Base-by-base conservation (phyloP, 2,329 filamentous ascomycete genomes). In the Sporothrix phasma region DNA sequence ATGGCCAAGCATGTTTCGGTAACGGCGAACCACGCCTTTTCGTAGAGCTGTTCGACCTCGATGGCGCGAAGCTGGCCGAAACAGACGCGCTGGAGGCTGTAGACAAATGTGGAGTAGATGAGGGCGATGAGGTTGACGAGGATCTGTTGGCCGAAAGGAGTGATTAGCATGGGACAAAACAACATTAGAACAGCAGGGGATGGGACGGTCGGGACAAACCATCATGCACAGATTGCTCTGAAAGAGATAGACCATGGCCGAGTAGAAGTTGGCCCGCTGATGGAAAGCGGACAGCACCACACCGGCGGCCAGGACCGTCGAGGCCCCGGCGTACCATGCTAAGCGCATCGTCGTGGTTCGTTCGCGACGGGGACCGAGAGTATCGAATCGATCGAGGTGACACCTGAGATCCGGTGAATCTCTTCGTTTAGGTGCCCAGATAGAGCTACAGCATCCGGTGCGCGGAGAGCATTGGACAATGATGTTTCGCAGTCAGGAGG, bases 201-300 rank as follows among this genome's bases (percentile, higher is more conserved):
- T 6, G 8, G 11, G 41, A 19, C 17, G 29, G 29, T 13, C 15
- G 19, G 4, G 37, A 76, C 84, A 70, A 75, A 94, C 90, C 84
- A 97, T 89, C 62, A 97, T 80, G 74, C 93, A 97, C 71, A 95
- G 88, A 78, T 94, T 97, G 76, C 92, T 97, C 77, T 97, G 93
- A 46, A 92, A 90, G 60, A 99, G 85, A 77, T 97, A 96, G 58
- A 99, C 94, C 78, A 92, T 94, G 69, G 94, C 92, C 63, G 93
- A 95, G 79, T 99, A 99, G 81, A 97, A 99, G 77, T 99, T 99
- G 68, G 94, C 88, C 68, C 94, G 86, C 78, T 97, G 90, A 73
- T 94, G 89, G 76, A 97, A 93, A 67, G 94, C 93, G 73, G 92
- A 94, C 65, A 96, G 77, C 66, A 97, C 82, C 66, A 96, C 92